Conservation (phyloP, 2,329 filamentous ascomycete genomes). For the Dothiorella sarmentorum region DNA sequence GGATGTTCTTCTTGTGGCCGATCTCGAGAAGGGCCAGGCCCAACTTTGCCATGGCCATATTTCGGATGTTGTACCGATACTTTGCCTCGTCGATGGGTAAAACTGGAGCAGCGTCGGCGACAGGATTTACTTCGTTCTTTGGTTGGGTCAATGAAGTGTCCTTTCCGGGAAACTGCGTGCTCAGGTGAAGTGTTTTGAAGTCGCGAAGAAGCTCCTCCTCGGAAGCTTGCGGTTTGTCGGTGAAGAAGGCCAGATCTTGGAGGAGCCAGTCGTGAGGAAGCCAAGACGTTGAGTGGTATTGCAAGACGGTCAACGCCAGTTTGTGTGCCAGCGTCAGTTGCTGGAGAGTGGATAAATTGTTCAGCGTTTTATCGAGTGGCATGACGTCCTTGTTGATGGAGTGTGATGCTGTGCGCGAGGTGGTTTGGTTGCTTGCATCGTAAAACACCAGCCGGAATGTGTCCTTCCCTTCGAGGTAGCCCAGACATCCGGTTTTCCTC, state of each 20-base stretch:
- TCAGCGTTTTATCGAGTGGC: not conserved
- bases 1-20: conserved; percentile 26
- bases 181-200: conserved; percentile 24
- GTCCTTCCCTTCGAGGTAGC: conserved; percentile 25
- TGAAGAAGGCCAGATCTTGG: conserved; percentile 23
- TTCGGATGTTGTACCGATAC: conserved; percentile 25
- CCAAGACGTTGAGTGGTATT: conserved; percentile 27
- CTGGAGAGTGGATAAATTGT: conserved; percentile 18
- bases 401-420: not conserved
- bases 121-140: too few species aligned
- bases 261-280: conserved; percentile 23
- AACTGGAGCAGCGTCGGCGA: too few species aligned
- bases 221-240: not conserved
- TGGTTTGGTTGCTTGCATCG: conserved; percentile 9
- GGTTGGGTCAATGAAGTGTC: too few species aligned
- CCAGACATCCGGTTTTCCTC: conserved; percentile 20
- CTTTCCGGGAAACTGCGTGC: conserved; percentile 9
- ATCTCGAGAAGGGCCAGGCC: conserved; percentile 28
- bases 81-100: not conserved
- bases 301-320: conserved; percentile 22
- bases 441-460: conserved; percentile 26
- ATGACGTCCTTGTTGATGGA: not conserved
- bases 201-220: conserved; percentile 2
- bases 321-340: conserved; percentile 25
- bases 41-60: conserved; percentile 26